Conservation (phyloP, 2,329 filamentous ascomycete genomes). For the Seiridium unicorne region DNA sequence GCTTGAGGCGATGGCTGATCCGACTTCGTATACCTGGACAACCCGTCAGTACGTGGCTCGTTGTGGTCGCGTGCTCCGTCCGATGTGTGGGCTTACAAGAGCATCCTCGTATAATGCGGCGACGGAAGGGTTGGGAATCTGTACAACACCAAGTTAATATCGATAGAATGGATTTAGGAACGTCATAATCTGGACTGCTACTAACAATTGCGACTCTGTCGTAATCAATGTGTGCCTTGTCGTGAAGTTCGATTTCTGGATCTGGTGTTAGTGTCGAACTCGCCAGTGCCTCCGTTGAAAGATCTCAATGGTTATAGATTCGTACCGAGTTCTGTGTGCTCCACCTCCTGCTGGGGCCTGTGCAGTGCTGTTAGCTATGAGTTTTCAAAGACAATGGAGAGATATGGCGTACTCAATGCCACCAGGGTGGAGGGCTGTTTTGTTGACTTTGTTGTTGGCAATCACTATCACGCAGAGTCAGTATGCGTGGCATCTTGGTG, state of each 20-base stretch:
- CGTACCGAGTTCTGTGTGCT: conserved; percentile 79
- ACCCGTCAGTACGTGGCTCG: conserved; percentile 22
- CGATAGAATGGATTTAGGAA: background rate
- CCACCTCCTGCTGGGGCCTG: conserved; percentile 56
- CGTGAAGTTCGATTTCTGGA: conserved; percentile 85
- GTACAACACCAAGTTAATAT: conserved; percentile 17
- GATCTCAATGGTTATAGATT: no score
- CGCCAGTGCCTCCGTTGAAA: no score
- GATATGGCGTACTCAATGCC: conserved; percentile 75
- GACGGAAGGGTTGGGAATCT: conserved; percentile 89
- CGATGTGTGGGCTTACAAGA: conserved; percentile 52
- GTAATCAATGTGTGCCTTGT: conserved; percentile 98
- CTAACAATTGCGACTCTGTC: conserved; percentile 95
- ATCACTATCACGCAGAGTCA: conserved; percentile 39
- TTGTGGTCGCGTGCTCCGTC: conserved; percentile 4
- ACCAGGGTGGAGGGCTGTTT: conserved; percentile 85
- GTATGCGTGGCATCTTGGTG: no score
- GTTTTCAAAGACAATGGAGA: no score
- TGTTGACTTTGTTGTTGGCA: conserved; percentile 69
- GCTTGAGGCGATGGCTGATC: conserved; percentile 93
- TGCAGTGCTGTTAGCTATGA: no score
- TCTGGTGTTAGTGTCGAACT: conserved; percentile 13
- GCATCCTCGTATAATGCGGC: conserved; percentile 98
- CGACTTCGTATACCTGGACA: conserved; percentile 71
- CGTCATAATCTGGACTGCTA: conserved; percentile 9